Base-by-base conservation (phyloP, 2,329 filamentous ascomycete species). In the Neofusicoccum parvum region DNA sequence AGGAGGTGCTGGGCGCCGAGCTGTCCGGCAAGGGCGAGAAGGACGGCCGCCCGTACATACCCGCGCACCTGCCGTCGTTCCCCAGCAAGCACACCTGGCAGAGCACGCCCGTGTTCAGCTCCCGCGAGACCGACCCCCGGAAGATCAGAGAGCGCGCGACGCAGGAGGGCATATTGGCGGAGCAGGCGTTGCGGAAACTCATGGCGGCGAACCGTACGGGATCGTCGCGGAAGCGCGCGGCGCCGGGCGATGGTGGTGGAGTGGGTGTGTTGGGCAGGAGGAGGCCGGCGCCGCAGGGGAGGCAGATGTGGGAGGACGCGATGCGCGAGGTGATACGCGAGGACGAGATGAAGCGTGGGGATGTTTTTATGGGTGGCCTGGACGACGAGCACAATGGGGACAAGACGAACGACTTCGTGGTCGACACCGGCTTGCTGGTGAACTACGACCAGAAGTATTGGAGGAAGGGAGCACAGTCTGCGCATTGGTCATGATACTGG, bases 61-160 rank as follows among this genome's bases (percentile, higher is more conserved):
- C 87, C 1, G 77, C 78, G 58, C 85, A 89, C 67, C 87, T 90
- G 66, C 88, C 88, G 2, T 76, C 82, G 23, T 84, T 89, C 46
- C 88, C 88, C 7, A 87, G 87, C 58, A 85, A 83, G 72, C 88
- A 90, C 73, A 88, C 88, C 0, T 90, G 87, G 78, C 84, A 83
- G 69, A 76, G 83, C 32, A 89, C 87, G 1, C 80, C 86, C 0
- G 84, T 89, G 3, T 88, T 83, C 67, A 83, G 84, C 1, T 75
- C 83, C 45, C 82, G 87, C 66, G 86, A 89, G 68, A 83, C 80
- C 39, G 87, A 90, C 69, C 83, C 86, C 2, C 80, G 86, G 43
- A 83, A 81, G 68, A 85, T 89, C 53, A 78, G 87, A 43, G 88
- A 90, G 72, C 82, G 83, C 65, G 87, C 87, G 4, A 89, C 87